phyloP scores from a whole-genome alignment of 2,329 filamentous ascomycete genomes.

The Trichoderma oligosporum region DNA sequence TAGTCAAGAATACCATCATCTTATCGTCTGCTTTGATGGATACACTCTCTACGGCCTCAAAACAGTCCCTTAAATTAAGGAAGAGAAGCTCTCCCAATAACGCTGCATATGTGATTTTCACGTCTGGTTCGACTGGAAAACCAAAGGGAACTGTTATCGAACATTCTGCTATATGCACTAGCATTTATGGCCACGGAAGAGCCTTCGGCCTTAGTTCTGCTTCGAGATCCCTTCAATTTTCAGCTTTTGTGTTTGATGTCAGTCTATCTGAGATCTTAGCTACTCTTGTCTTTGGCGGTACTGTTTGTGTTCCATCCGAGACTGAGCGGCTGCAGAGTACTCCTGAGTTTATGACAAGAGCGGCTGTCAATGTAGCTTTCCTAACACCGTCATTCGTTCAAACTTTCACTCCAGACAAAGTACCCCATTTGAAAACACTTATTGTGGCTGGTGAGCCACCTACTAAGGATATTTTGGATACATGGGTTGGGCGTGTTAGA shows the following conservation, averaged over 20 bases:
- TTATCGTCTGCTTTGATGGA: background rate
- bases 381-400: conserved; percentile 22
- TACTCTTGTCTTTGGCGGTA: conserved; percentile 23
- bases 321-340: conserved; percentile 17
- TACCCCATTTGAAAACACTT: conserved; percentile 19
- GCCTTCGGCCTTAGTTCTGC: conserved; percentile 42
- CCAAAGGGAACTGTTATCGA: conserved; percentile 30
- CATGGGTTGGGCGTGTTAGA: conserved; percentile 21
- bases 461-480: background rate
- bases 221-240: conserved; percentile 52
- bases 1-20: background rate
- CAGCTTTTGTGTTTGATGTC: conserved; percentile 49
- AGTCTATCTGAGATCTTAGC: conserved; percentile 33
- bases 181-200: conserved; percentile 44
- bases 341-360: conserved; percentile 4
- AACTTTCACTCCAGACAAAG: conserved; percentile 16
- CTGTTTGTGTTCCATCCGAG: conserved; percentile 25
- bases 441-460: conserved; percentile 19
- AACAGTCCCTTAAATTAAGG: background rate
- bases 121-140: conserved; percentile 28
- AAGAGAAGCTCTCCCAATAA: background rate
- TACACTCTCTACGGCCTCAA: background rate
- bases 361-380: conserved; percentile 10
- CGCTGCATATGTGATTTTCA: conserved; percentile 28
- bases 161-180: conserved; percentile 53